Base-by-base conservation (phyloP, 2,329 filamentous ascomycete genomes). In the Achaetomium macrosporum region DNA sequence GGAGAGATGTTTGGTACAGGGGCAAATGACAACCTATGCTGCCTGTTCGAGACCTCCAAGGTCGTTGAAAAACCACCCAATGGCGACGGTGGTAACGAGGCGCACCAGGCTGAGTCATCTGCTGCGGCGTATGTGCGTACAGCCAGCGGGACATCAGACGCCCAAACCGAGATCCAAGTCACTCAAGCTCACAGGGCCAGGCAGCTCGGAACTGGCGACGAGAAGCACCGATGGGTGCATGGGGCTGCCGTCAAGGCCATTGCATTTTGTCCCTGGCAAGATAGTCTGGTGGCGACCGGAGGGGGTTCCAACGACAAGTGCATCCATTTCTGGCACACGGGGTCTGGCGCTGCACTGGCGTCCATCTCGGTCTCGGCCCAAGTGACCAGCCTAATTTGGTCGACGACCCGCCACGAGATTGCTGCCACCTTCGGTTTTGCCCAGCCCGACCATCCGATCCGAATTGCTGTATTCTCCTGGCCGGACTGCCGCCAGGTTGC, bases 391-490 rank as follows among this genome's bases (percentile, higher is more conserved):
- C 76, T 99, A 30, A 85, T 96, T 54, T 99, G 90, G 92, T 93
- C 88, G 49, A 87, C 79, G 29, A 92, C 84, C 11, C 80, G 88
- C 11, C 83, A 87, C 36, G 93, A 97, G 68, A 93, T 99, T 58
- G 88, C 83, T 1, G 93, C 90, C 1, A 96, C 92, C 0, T 96
- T 99, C 70, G 92, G 93, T 5, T 97, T 95, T 65, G 83, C 91
- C 3, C 86, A 95, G 61, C 90, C 92, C 1, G 88, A 95, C 40
- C 93, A 99, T 64, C 83, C 87, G 0, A 88, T 87, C 62, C 84
- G 93, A 17, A 88, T 99, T 59, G 93, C 90, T 1, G 85, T 97
- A 9, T 99, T 96, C 69, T 86, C 87, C 42, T 97, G 93, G 93
- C 93, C 93, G 0, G 86, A 88, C 51, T 97, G 93, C 69, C 82